Percentiles rank a stretch among this genome's conserved stretches.
These are phyloP conservation scores for Paramecium caudatum DNA, from an alignment of 73 alveolate genomes.

Conservation along the genomic window DNA sequence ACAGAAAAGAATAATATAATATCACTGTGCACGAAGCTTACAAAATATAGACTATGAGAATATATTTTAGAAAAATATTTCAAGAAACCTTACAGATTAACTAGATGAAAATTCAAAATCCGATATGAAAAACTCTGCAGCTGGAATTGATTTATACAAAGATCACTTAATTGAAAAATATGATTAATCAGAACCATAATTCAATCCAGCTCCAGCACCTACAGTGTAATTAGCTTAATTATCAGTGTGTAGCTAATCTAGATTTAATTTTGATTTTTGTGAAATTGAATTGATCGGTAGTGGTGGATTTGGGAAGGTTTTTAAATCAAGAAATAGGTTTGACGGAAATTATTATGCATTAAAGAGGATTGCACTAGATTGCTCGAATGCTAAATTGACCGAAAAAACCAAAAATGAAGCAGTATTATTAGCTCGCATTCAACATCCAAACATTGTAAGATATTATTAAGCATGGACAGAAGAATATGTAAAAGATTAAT, in stretches of 20 bases:
- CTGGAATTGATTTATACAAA: not conserved
- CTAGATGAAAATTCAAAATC: not conserved
- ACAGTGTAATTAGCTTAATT: not conserved
- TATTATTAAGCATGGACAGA: conserved; percentile 74
- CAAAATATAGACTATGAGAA: not conserved
- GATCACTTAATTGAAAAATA: conserved; percentile 6
- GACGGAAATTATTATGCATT: conserved; percentile 79
- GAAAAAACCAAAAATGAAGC: conserved; percentile 77
- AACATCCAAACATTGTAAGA: conserved; percentile 78
- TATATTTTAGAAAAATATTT: not conserved
- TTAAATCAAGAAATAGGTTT: conserved; percentile 71
- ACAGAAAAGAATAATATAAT: conserved; percentile 7
- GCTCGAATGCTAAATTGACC: conserved; percentile 42
- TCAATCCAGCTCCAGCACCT: not conserved
- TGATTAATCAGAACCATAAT: not conserved
- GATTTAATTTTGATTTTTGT: conserved; percentile 63
- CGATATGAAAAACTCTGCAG: not conserved
- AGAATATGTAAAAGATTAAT: conserved; percentile 62
- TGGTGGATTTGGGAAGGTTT: conserved; percentile 83
- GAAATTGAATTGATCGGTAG: conserved; percentile 72
- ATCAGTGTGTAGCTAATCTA: conserved; percentile 14
- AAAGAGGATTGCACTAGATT: conserved; percentile 72
- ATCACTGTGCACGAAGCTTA: not conserved
- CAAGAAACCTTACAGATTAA: not conserved
- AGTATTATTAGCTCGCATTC: conserved; percentile 68